These are phyloP conservation scores for Fusarium illudens DNA, from an alignment of 2,329 filamentous ascomycete species.

Conservation along the genomic window DNA sequence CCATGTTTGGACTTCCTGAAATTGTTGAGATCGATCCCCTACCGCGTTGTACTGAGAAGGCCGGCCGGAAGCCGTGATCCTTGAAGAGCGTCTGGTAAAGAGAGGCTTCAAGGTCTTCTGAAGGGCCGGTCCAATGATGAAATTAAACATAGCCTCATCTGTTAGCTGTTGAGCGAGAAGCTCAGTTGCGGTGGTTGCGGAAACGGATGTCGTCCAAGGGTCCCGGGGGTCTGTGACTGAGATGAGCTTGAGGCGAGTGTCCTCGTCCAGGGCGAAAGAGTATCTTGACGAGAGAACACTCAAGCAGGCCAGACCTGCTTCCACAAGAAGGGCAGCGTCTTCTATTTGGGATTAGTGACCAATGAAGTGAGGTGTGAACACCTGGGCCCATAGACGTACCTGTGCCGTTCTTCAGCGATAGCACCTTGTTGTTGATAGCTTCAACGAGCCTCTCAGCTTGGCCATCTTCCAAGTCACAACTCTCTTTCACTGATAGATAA, in stretches of 20 bases:
- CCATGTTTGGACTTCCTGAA: constrained; percentile 31
- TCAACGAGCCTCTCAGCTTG: background rate
- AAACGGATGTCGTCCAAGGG: constrained; percentile 50
- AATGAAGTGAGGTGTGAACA: background rate
- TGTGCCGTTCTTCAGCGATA: background rate
- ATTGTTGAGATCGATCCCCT: background rate
- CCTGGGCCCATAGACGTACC: background rate
- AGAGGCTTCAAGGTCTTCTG: constrained; percentile 71
- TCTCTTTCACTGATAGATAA: background rate
- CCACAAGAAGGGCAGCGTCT: constrained; percentile 20
- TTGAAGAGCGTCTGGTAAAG: constrained; percentile 66
- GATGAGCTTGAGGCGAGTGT: constrained; percentile 44
- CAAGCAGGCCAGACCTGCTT: constrained; percentile 44
- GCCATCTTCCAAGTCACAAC: background rate
- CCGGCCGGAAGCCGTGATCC: constrained; percentile 43
- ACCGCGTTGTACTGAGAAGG: constrained; percentile 38
- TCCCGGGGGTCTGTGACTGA: constrained; percentile 46
- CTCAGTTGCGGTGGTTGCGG: constrained; percentile 42
- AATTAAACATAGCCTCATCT: constrained; percentile 34
- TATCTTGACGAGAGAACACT: constrained; percentile 31
- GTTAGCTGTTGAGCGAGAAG: constrained; percentile 46
- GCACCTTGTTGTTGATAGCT: background rate
- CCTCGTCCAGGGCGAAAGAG: constrained; percentile 13
- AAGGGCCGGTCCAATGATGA: constrained; percentile 67
- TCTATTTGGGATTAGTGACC: background rate